Evolutionary conservation across 768 basidiomycete species (phyloP), one percentile per base, ranked within the genome.

Genomic region (Cyclocybe aegerita): DNA sequence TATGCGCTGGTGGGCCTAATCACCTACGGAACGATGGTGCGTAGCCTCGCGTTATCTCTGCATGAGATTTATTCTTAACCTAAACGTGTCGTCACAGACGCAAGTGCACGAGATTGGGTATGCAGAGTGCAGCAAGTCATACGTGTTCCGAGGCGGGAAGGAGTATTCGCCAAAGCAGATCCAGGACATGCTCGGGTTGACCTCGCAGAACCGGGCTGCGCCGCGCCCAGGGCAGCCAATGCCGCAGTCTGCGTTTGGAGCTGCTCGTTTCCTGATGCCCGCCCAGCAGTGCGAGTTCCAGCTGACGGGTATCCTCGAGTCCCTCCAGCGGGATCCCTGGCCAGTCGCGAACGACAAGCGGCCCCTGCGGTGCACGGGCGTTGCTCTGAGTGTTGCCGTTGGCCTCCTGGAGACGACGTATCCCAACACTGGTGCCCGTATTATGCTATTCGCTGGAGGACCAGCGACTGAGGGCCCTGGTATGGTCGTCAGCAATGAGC

Each of bases 61-160:
- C 2, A 0, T 5, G 23, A 51, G 17, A 44, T 43, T 35, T 43
- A 35, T 39, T 48, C 11, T 6, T 4, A 43, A 39, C 36, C 23
- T 32, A 55, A 12, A 23, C 23, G 12, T 16, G 3, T 35, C 10
- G 10, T 10, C 43, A n/a, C 45, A 98, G 96, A 82, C 96, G 6
- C 94, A 96, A 87, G 93, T 99, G 1, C 97, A 99, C 68, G 97
- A 99, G 73, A 88, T 98, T 33, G 94, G 95, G 31, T 98, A 98
- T 61, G 81, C 85, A 2, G 91, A 96, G 66, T 98, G 95, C 72
- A 91, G 83, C 72, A 98, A 98, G 69, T 97, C 95, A 3, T 98
- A 97, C 68, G 97, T 98, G 49, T 99, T 99, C 85, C 88, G 96
- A 23, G 97, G 97, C 39, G 90, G 88, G 9, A 99, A 98, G 70